A percentile compares a stretch with the other conserved stretches of the same genome.
Evolutionary conservation across 257 asterid genomes (phyloP).

Genomic region (Plectranthus barbatus): DNA sequence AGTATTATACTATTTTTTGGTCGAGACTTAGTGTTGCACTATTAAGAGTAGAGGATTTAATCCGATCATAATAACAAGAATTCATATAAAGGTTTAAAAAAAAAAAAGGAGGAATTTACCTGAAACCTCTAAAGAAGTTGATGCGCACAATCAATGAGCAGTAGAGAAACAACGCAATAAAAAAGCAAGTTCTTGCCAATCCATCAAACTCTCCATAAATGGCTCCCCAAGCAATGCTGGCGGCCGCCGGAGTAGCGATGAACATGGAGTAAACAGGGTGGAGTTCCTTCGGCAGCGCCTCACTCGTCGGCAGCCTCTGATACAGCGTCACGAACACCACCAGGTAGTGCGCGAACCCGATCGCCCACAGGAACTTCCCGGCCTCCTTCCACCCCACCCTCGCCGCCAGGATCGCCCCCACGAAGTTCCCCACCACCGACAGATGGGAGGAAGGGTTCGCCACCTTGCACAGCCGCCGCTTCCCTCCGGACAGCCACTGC

Average conservation of each 20-base stretch:
- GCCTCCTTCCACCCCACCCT: slow-evolving; percentile 77
- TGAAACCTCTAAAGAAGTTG: slow-evolving; percentile 92
- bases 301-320: slow-evolving; percentile 84
- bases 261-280: slow-evolving; percentile 95
- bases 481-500: slow-evolving; percentile 94
- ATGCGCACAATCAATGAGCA: slow-evolving; percentile 66
- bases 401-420: slow-evolving; percentile 85
- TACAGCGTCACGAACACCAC: slow-evolving; percentile 89
- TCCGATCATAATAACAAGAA: too few relatives aligned
- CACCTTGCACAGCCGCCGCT: slow-evolving; percentile 61
- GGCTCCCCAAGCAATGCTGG: slow-evolving; percentile 92
- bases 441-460: slow-evolving; percentile 89
- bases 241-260: slow-evolving; percentile 91
- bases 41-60: too few relatives aligned
- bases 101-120: slow-evolving; percentile 19
- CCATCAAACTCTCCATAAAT: slow-evolving; percentile 80
- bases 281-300: slow-evolving; percentile 79
- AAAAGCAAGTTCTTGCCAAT: slow-evolving; percentile 72
- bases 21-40: too few relatives aligned
- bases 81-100: too few relatives aligned
- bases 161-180: slow-evolving; percentile 77
- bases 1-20: too few relatives aligned
- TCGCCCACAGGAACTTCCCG: slow-evolving; percentile 80
- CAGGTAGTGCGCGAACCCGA: slow-evolving; percentile 85
- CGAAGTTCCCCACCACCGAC: slow-evolving; percentile 84